Evolutionary conservation across 78 protist genomes (phyloP).

Genomic region (Creolimax fragrantissima): DNA sequence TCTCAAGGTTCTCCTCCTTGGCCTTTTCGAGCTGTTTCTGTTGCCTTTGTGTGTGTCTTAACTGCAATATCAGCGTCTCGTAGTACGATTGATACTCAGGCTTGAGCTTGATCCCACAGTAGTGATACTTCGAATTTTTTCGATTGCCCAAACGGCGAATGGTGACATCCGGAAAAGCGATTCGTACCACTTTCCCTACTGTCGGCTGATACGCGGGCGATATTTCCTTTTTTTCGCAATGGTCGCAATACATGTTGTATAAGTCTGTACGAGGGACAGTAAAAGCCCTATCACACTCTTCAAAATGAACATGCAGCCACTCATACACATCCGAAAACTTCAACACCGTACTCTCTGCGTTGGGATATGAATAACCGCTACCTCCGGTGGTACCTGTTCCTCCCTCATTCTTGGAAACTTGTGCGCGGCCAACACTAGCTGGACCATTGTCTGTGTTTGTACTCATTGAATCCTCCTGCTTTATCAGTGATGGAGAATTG

Average conservation of each 20-base stretch:
- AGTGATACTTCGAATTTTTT: not conserved
- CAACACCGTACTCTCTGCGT: not conserved
- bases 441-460: no score
- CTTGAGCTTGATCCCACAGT: not conserved
- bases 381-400: no score
- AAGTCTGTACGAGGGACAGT: not conserved
- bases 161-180: not conserved
- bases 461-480: no score
- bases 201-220: not conserved
- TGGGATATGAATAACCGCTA: not conserved
- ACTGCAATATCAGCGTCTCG: not conserved
- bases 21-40: no score
- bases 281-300: not conserved
- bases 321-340: not conserved
- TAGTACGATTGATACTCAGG: not conserved
- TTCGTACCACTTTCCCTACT: not conserved
- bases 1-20: no score
- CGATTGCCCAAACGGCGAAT: not conserved
- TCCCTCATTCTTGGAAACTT: no score
- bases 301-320: not conserved
- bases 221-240: not conserved
- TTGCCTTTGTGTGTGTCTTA: not conserved
- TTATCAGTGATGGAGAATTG: no score
- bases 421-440: no score
- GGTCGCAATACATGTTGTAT: not conserved